Evolutionary conservation across 352 stramenopile species (phyloP).

Genomic region (Globisporangium middletonii): DNA sequence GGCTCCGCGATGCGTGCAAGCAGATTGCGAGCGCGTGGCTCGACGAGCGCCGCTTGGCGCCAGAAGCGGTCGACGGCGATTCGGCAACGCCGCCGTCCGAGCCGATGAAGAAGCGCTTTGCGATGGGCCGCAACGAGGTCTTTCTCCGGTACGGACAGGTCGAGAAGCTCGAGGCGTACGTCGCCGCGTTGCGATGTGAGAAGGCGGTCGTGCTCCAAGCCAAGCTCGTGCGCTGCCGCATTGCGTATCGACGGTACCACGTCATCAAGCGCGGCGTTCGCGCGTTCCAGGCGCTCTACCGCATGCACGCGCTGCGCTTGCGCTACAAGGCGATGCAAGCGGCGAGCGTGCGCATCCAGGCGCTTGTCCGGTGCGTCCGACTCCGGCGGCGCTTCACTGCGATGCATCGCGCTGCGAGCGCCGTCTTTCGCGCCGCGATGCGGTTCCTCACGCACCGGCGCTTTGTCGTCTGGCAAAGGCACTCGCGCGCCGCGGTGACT

Average conservation of each 20-base stretch:
- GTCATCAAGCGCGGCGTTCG: slow-evolving; percentile 27
- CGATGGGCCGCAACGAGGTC: slow-evolving; percentile 63
- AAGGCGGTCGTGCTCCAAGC: slow-evolving; percentile 48
- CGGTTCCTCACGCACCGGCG: slow-evolving; percentile 41
- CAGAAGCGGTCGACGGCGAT: background rate
- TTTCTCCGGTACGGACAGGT: slow-evolving; percentile 78
- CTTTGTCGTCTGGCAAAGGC: slow-evolving; percentile 27
- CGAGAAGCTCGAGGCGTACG: slow-evolving; percentile 55
- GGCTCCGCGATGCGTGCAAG: slow-evolving; percentile 32
- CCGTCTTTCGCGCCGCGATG: slow-evolving; percentile 28
- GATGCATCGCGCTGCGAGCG: slow-evolving; percentile 23
- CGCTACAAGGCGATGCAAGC: slow-evolving; percentile 10
- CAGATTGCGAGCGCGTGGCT: slow-evolving; percentile 51
- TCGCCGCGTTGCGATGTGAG: slow-evolving; percentile 32
- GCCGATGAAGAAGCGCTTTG: slow-evolving; percentile 52
- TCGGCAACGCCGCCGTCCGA: no score
- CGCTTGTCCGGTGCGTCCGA: slow-evolving; percentile 24
- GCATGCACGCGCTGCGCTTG: slow-evolving; percentile 25
- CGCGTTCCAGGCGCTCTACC: slow-evolving; percentile 44
- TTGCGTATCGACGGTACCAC: slow-evolving; percentile 36
- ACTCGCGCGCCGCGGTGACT: slow-evolving; percentile 26
- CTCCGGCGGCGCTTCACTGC: slow-evolving; percentile 20
- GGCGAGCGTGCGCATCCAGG: slow-evolving; percentile 26
- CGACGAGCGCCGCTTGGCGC: slow-evolving; percentile 5
- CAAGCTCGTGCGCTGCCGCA: slow-evolving; percentile 36